phyloP scores from a whole-genome alignment of 1,284 basidiomycete genomes.

The Apiotrichum mycotoxinovorans region DNA sequence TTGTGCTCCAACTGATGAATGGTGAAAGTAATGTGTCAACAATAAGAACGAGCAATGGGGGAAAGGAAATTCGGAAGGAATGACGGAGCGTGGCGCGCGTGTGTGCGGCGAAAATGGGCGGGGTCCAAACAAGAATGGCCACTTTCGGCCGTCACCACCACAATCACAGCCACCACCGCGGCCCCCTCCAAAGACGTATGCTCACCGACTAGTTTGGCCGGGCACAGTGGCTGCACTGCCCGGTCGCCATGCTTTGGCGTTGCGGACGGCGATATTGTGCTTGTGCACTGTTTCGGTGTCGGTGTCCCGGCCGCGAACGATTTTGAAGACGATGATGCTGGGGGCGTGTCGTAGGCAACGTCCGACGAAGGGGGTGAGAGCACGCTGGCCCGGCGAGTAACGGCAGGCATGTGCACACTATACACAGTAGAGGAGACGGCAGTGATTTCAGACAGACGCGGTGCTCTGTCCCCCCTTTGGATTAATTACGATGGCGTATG shows the following conservation, averaged over 20 bases:
- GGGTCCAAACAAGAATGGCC: background rate
- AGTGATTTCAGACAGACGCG: no score
- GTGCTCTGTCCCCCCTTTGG: no score
- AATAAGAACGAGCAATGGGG: no score
- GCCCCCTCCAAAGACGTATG: no score
- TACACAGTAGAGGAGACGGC: no score
- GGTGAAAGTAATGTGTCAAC: background rate
- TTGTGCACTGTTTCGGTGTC: no score
- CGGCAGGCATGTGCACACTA: no score
- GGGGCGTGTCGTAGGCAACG: background rate
- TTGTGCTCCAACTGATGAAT: background rate
- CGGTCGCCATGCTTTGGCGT: background rate
- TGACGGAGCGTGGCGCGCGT: no score
- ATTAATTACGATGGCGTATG: no score
- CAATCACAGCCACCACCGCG: background rate
- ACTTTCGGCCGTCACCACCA: background rate
- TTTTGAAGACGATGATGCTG: background rate
- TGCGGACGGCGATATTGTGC: background rate
- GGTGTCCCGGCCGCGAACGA: background rate
- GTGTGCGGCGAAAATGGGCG: background rate
- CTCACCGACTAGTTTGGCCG: constrained; percentile 11
- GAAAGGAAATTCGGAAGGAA: no score
- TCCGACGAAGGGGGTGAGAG: background rate
- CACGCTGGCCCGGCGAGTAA: no score
- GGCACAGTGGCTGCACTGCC: constrained; percentile 2